Conservation (phyloP, 192 early-diverging fungal genomes). For the Powellomyces hirtus region DNA sequence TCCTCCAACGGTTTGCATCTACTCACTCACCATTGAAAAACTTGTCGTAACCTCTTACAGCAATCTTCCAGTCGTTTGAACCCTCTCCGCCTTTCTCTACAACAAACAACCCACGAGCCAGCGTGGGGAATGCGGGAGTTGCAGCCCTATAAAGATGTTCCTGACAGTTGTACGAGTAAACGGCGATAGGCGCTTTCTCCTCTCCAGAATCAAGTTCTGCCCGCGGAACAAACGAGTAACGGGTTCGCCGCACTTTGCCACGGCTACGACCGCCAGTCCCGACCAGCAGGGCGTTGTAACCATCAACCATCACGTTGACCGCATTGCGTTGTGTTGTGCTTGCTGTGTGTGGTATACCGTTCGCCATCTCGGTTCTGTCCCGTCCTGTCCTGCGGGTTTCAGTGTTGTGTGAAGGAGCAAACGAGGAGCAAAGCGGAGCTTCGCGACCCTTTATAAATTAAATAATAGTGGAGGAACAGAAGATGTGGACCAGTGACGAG, state of each 20-base stretch:
- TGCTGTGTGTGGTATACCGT: too few species aligned
- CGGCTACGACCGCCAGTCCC: neutral
- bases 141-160: constrained; percentile 18
- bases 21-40: constrained; percentile 95
- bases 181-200: neutral
- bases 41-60: constrained; percentile 94
- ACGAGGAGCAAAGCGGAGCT: too few species aligned
- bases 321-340: too few species aligned
- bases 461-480: too few species aligned
- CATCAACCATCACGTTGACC: constrained; percentile 4
- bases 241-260: neutral
- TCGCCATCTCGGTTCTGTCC: too few species aligned
- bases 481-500: too few species aligned
- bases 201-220: neutral
- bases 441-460: too few species aligned
- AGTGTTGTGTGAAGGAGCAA: too few species aligned
- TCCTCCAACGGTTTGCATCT: too few species aligned
- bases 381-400: too few species aligned
- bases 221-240: constrained; percentile 12
- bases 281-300: constrained; percentile 11
- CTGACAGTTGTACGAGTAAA: constrained; percentile 30
- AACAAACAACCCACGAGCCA: constrained; percentile 79
- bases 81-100: neutral
- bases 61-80: constrained; percentile 49
- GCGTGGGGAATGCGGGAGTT: constrained; percentile 56